Percentiles rank a stretch among this genome's conserved stretches.
phyloP scores from a whole-genome alignment of 306 rosid genomes.

The Vachellia pachyceras region DNA sequence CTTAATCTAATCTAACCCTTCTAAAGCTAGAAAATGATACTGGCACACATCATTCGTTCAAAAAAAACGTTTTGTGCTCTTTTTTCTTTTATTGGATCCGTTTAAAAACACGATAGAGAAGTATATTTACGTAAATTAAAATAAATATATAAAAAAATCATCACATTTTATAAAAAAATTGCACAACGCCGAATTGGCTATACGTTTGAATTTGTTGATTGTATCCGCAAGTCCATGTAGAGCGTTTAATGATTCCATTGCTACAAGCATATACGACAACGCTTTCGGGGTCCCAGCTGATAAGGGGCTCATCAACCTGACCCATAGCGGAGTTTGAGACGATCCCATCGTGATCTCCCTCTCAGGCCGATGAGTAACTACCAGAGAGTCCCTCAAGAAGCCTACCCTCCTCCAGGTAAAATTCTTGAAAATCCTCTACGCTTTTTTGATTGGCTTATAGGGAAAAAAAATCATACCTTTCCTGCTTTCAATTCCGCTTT shows the following conservation, averaged over 20 bases:
- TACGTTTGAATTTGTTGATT: too few relatives aligned
- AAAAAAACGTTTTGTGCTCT: too few relatives aligned
- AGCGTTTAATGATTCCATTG: background rate
- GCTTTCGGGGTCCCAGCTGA: background rate
- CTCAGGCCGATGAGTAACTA: slow-evolving; percentile 48
- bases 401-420: slow-evolving; percentile 59
- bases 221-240: background rate
- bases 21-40: too few relatives aligned
- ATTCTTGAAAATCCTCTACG: background rate
- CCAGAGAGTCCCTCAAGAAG: slow-evolving; percentile 60
- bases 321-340: background rate
- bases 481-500: background rate
- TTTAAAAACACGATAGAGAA: too few relatives aligned
- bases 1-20: too few relatives aligned
- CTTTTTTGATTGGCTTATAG: too few relatives aligned
- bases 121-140: too few relatives aligned
- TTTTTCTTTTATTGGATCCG: too few relatives aligned
- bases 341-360: background rate
- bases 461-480: background rate
- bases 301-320: background rate
- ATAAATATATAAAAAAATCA: too few relatives aligned
- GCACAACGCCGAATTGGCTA: too few relatives aligned
- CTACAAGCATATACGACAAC: background rate
- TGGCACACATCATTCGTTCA: too few relatives aligned
- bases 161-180: too few relatives aligned